Evolutionary conservation across 176 grass and related monocot genomes (phyloP), one percentile per base, ranked within the genome.

Genomic region (Carex scoparia): DNA sequence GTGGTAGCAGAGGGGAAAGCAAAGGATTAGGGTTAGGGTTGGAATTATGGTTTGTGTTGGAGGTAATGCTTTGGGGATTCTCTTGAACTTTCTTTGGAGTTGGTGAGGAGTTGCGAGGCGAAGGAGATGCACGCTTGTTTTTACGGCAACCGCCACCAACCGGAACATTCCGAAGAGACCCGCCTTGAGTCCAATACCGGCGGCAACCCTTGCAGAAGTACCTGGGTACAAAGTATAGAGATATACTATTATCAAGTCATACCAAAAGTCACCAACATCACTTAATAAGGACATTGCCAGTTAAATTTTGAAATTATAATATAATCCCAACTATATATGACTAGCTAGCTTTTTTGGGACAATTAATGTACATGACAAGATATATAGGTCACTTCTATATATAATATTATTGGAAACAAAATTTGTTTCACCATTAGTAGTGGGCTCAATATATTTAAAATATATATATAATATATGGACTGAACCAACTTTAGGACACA

Each of bases 161-260:
- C 2, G 81, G 81, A 66, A 83, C 81, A 68, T 83, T 83, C n/a
- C 81, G 81, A 19, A 83, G 61, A 4, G 81, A 83, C 28, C 81
- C 81, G 5, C 81, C 81, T 53, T 83, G 81, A 6, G 81, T 83
- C 81, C 81, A 83, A 38, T 83, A 83, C 16, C 81, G 40, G 44
- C 81, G 81, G 38, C 81, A 83, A 18, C 81, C 64, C 44, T 83
- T 83, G 28, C 81, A 83, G 81, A 83, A 83, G 16, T 83, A 83
- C 81, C 81, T 83, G 61, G 33, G 1, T 28, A 54, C 10, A 75
- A 28, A 74, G 4, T 1, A 51, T 2, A 46, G 42, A 74, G 70
- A 53, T 74, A 32, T 14, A 74, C 19, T 48, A n/a, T 72, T 49
- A 27, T 3, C 42, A 11, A 27, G 7, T 19, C 18, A 5, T 44